Conservation (phyloP, 2,329 filamentous ascomycete genomes). For the Botrytis cinerea region DNA sequence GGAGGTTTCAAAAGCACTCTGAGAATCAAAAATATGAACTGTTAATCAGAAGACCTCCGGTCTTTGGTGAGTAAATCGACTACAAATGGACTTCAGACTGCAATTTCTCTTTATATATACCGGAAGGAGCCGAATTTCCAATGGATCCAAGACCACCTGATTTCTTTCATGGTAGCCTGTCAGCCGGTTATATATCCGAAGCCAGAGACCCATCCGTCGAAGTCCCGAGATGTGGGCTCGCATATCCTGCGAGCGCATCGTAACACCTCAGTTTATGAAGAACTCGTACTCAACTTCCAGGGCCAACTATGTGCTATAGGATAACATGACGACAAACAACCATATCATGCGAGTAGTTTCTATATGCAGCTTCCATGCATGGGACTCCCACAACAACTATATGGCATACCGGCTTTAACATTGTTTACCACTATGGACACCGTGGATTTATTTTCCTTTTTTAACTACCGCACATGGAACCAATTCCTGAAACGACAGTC, state of each 20-base stretch:
- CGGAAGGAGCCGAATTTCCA: conserved; percentile 6
- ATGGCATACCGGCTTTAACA: neutral
- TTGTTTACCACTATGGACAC: conserved; percentile 12
- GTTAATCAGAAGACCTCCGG: conserved; percentile 19
- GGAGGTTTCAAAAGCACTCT: conserved; percentile 4
- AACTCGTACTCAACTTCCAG: neutral
- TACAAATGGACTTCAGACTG: conserved; percentile 12
- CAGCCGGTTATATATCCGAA: neutral
- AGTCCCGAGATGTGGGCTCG: conserved; percentile 19
- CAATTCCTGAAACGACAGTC: neutral
- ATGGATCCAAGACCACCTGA: neutral
- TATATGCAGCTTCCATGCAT: conserved; percentile 20
- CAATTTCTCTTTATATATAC: conserved; percentile 21
- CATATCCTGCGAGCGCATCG: conserved; percentile 24
- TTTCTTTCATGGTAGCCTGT: conserved; percentile 15
- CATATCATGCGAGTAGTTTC: neutral
- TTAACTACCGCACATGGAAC: conserved; percentile 15
- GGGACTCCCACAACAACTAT: neutral
- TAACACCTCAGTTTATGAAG: neutral
- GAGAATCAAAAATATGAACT: conserved; percentile 22
- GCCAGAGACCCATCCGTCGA: neutral
- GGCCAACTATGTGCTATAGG: neutral
- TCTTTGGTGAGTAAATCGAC: conserved; percentile 21
- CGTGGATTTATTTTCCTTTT: conserved; percentile 22
- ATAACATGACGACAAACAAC: neutral